Base-by-base conservation (phyloP, 2,329 filamentous ascomycete genomes). In the Paramyrothecium sp. region DNA sequence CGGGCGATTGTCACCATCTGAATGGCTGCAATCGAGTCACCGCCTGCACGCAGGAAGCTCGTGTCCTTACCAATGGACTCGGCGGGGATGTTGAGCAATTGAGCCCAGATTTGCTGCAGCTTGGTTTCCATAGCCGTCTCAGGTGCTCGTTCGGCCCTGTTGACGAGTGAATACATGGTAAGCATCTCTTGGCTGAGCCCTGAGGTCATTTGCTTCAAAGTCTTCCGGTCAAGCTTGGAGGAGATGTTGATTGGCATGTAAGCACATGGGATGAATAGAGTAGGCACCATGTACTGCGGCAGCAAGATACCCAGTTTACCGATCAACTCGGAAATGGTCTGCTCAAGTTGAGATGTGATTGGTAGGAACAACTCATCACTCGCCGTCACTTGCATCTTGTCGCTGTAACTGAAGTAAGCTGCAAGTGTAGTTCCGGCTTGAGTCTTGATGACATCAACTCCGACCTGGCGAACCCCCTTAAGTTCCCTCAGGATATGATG, bases 21-120 rank as follows among this genome's bases (percentile, higher is more conserved):
- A 22, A 69, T 70, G 1, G 67, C 66, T 0, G 57, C 58, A 13
- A 70, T 61, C 2, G 67, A 70, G 20, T 68, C 65, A 7, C 68
- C 68, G 2, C 68, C 68, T 3, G 70, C 60, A 2, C 57, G 53
- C 33, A 70, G 65, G 56, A 70, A 70, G 53, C 61, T 63, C 23
- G 64, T 59, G 3, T 63, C 56, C 3, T 67, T 58, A 7, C 72
- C 69, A 21, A 79, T 75, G 2, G 48, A 54, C 2, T 56, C 22
- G 16, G 55, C 30, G 33, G 30, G 21, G 21, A 53, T 30, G n/a
- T 30, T 23, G 12, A 60, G 41, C 12, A 57, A 22, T 34, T 57
- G 19, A 12, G 58, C 58, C 58, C 58, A 60, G 51, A 59, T 41
- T 7, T 52, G 46, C 20, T 49, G 55, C 7, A 56, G 21, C 22